Evolutionary conservation across 169 alveolate genomes (phyloP).

Genomic region (Babesia caballi): DNA sequence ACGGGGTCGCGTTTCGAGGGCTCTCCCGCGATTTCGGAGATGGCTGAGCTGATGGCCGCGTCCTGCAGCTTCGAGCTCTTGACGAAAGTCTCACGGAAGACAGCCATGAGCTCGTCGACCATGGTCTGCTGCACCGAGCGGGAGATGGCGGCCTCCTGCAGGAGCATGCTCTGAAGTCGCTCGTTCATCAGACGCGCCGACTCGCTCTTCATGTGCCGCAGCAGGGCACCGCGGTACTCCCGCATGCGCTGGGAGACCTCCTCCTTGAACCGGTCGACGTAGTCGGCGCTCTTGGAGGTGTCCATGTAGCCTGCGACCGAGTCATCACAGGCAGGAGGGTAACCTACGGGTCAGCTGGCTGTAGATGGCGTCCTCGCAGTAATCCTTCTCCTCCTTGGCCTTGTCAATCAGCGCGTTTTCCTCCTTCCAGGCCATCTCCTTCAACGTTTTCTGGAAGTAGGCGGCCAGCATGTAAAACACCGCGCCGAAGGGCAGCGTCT

Average conservation of each 20-base stretch:
- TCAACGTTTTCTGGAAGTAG: slow-evolving; percentile 78
- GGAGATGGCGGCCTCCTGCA: slow-evolving; percentile 44
- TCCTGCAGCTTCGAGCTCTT: slow-evolving; percentile 40
- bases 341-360: slow-evolving; percentile 72
- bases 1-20: slow-evolving; percentile 41
- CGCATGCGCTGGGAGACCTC: slow-evolving; percentile 49
- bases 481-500: slow-evolving; percentile 84
- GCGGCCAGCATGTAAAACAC: slow-evolving; percentile 86
- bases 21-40: slow-evolving; percentile 35
- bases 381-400: slow-evolving; percentile 73
- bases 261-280: slow-evolving; percentile 44
- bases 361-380: slow-evolving; percentile 79
- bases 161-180: slow-evolving; percentile 24
- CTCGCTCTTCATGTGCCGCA: slow-evolving; percentile 43
- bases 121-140: slow-evolving; percentile 52
- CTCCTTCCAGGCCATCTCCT: slow-evolving; percentile 79
- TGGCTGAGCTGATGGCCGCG: slow-evolving; percentile 38
- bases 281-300: slow-evolving; percentile 50
- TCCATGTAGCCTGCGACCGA: slow-evolving; percentile 65
- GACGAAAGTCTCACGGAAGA: slow-evolving; percentile 33
- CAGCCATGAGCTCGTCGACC: slow-evolving; percentile 48
- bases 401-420: slow-evolving; percentile 76
- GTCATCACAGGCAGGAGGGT: not conserved
- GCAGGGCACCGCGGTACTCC: slow-evolving; percentile 48
- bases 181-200: slow-evolving; percentile 54